Base-by-base conservation (phyloP, 2,329 filamentous ascomycete species). In the Endoconidiophora polonica region DNA sequence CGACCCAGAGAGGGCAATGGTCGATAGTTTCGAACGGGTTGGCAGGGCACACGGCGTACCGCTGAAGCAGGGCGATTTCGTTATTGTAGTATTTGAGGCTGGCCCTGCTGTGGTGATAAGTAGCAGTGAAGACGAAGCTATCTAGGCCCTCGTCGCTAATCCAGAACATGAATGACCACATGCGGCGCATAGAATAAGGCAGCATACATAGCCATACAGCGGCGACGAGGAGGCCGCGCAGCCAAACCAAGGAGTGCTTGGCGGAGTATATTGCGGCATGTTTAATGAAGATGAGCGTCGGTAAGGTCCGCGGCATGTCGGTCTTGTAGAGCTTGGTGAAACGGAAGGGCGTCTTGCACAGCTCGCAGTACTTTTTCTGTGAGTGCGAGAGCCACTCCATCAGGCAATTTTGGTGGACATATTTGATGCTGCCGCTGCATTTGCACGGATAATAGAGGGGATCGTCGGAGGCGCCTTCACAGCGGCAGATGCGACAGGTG, bases 351-450 rank as follows among this genome's bases (percentile, higher is more conserved):
- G 91, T 98, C 69, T 98, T 98, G 78, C 91, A 98, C 36, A 98
- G 79, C 69, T 98, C 91, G 72, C 93, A 98, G 70, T 98, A 85
- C 65, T 96, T 96, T 76, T 98, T 98, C 63, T 98, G 88, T 1
- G 91, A 96, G 65, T 98, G 93, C 46, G 87, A 90, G 20, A 98
- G 73, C 91, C 91, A 98, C 66, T 96, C 88, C 83, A 98, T 94
- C 65, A 98, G 69, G 63, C 91, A 98, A 63, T 93, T 85, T 66
- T 98, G 91, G 64, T 98, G 91, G 54, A 98, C 91, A 60, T 83
- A 94, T 68, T 94, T 95, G 68, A 98, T 98, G 67, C 90, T 96
- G 52, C 91, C 91, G 61, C 86, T 95, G 69, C 91, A 98, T 71
- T 95, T 95, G 79, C 91, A 98, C 4, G 91, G 91, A 62, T 93